These are phyloP conservation scores for Papiliotrema fonsecae DNA, from an alignment of 1,284 basidiomycete genomes.

Conservation along the genomic window DNA sequence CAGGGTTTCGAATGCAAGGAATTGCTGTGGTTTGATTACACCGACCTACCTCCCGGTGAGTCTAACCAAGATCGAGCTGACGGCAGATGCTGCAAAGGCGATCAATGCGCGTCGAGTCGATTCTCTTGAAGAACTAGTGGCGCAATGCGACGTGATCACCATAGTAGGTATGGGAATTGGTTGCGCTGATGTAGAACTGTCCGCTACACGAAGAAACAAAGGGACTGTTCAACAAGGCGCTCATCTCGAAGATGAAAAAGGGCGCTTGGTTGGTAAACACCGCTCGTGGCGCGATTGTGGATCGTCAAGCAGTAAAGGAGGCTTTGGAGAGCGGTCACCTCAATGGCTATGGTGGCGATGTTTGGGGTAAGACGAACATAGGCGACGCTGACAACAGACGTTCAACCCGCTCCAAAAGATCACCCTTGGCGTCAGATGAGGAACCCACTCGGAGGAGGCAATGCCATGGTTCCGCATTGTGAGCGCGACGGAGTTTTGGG, in stretches of 20 bases:
- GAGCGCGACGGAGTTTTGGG: background rate
- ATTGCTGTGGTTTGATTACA: conserved; percentile 90
- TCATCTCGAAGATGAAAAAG: conserved; percentile 85
- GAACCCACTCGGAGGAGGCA: conserved; percentile 57
- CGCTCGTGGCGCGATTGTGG: conserved; percentile 87
- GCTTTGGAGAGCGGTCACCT: conserved; percentile 76
- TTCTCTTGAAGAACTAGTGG: conserved; percentile 79
- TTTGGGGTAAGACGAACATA: conserved; percentile 50
- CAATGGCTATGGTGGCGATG: conserved; percentile 64
- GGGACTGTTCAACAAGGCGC: conserved; percentile 74
- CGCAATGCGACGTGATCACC: conserved; percentile 51
- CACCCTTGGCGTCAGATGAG: conserved; percentile 81
- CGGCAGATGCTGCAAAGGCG: conserved; percentile 60
- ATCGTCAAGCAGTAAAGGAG: conserved; percentile 70
- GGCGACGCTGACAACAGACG: conserved; percentile 48
- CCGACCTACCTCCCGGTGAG: conserved; percentile 64
- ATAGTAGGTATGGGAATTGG: conserved; percentile 21
- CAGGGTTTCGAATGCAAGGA: conserved; percentile 85
- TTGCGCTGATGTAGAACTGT: conserved; percentile 56
- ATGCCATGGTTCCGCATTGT: conserved; percentile 58
- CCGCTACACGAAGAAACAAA: conserved; percentile 84
- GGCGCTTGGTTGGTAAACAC: conserved; percentile 89
- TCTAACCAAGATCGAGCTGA: background rate
- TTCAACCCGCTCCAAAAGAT: conserved; percentile 77
- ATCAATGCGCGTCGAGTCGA: conserved; percentile 72